These are phyloP conservation scores for Glarea lozoyensis DNA, from an alignment of 495 filamentous ascomycete genomes.

Conservation along the genomic window DNA sequence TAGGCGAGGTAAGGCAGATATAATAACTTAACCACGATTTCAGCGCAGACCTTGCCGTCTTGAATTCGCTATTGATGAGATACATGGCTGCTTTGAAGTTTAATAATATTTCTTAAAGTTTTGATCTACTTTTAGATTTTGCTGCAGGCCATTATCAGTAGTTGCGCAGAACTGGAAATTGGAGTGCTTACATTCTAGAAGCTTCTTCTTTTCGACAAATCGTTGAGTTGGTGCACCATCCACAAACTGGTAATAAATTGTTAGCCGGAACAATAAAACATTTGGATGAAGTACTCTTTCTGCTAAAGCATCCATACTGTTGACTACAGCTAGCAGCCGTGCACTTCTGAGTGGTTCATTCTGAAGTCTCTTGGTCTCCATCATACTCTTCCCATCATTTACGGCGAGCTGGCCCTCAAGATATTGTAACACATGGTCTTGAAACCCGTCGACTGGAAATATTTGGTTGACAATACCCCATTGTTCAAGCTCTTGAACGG, in stretches of 20 bases:
- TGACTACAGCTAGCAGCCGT: not conserved
- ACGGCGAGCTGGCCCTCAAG: constrained; percentile 14
- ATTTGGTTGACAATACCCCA: constrained; percentile 20
- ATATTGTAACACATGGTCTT: constrained; percentile 11
- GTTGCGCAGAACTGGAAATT: too few species aligned
- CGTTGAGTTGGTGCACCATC: not conserved
- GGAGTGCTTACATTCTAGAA: not conserved
- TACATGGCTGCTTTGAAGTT: too few species aligned
- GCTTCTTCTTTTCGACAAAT: not conserved
- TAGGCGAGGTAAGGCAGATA: too few species aligned
- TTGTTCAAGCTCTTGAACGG: constrained; percentile 17
- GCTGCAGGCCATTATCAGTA: too few species aligned
- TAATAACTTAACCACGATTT: too few species aligned
- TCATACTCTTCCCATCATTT: constrained; percentile 23
- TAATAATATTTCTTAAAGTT: too few species aligned
- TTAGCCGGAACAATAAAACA: too few species aligned
- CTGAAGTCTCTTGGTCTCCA: constrained; percentile 22
- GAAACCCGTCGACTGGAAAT: constrained; percentile 13
- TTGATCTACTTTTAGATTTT: too few species aligned
- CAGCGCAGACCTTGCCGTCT: too few species aligned
- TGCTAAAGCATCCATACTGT: constrained; percentile 6
- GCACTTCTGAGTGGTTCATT: constrained; percentile 13
- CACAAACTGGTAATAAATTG: too few species aligned
- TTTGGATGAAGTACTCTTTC: constrained; percentile 12
- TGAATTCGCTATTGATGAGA: too few species aligned